Evolutionary conservation across 176 grass and related monocot species (phyloP).

Genomic region (Luzula sylvatica): DNA sequence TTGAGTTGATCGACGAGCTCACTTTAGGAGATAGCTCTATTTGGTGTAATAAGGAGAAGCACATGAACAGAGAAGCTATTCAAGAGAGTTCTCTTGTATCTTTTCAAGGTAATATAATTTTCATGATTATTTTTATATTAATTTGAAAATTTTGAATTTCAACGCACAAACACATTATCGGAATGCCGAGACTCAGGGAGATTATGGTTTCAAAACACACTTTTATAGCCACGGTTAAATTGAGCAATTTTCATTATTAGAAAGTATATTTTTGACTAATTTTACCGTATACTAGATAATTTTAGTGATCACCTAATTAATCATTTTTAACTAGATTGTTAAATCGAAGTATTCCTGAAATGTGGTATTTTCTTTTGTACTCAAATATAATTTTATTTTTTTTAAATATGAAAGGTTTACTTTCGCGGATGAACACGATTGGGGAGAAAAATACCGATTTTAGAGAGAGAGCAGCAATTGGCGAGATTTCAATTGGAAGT

Average conservation of each 20-base stretch:
- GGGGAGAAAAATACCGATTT: not conserved
- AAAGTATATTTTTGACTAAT: not conserved
- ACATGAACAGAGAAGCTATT: not conserved
- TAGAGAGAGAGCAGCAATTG: not conserved
- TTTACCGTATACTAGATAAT: not conserved
- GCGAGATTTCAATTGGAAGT: not conserved
- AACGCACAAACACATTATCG: not conserved
- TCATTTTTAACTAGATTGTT: not conserved
- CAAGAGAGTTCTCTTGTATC: not conserved
- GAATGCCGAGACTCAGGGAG: not conserved
- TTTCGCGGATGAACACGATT: conserved; percentile 7
- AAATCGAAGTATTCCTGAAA: not conserved
- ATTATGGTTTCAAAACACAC: not conserved
- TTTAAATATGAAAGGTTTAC: not conserved
- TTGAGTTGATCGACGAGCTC: conserved; percentile 22
- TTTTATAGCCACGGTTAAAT: not conserved
- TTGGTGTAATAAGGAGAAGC: not conserved
- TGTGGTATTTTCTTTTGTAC: not conserved
- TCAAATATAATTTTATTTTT: not conserved
- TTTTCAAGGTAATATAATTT: conserved; percentile 14
- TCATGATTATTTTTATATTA: not conserved
- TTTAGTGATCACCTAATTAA: not conserved
- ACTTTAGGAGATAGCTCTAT: conserved; percentile 7
- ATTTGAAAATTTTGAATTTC: not conserved
- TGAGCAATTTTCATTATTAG: not conserved